phyloP scores from a whole-genome alignment of 2,329 filamentous ascomycete species.

The Hawksworthiomyces lignivorus region DNA sequence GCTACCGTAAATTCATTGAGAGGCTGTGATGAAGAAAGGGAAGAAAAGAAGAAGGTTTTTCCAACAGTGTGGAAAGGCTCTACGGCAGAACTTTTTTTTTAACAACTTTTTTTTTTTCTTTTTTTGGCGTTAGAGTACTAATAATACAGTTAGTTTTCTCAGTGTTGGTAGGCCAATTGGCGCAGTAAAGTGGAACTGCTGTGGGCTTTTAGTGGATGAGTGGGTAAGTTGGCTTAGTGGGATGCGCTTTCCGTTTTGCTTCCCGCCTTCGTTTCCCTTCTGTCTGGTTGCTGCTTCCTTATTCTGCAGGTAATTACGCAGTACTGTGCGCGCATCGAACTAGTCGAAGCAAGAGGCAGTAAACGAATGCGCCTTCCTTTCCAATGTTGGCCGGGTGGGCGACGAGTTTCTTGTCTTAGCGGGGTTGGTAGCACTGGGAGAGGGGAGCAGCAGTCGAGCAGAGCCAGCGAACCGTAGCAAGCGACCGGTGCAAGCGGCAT shows the following conservation, averaged over 20 bases:
- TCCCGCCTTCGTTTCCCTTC: no score
- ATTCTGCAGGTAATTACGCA: conserved; percentile 3
- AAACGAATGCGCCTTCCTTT: no score
- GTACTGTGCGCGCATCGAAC: no score
- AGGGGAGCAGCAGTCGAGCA: not conserved
- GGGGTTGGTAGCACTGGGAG: conserved; percentile 9
- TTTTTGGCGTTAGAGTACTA: no score
- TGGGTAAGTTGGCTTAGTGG: no score
- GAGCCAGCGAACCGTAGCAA: no score
- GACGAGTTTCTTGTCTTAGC: conserved; percentile 8
- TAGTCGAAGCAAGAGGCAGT: no score
- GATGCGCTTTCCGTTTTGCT: not conserved
- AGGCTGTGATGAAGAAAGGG: conserved; percentile 2
- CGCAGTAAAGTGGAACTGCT: conserved; percentile 1
- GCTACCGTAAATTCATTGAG: conserved; percentile 62
- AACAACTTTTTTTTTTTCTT: conserved; percentile 11
- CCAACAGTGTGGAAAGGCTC: not conserved
- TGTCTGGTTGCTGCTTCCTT: not conserved
- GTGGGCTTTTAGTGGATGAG: conserved; percentile 7
- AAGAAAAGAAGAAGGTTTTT: conserved; percentile 6
- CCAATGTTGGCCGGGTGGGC: conserved; percentile 7
- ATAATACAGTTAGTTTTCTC: not conserved
- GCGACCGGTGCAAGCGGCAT: no score
- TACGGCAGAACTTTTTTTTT: conserved; percentile 4
- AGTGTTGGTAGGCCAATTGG: conserved; percentile 1